Evolutionary conservation across 441 rosid species (phyloP).

Genomic region (Populus tomentosa): DNA sequence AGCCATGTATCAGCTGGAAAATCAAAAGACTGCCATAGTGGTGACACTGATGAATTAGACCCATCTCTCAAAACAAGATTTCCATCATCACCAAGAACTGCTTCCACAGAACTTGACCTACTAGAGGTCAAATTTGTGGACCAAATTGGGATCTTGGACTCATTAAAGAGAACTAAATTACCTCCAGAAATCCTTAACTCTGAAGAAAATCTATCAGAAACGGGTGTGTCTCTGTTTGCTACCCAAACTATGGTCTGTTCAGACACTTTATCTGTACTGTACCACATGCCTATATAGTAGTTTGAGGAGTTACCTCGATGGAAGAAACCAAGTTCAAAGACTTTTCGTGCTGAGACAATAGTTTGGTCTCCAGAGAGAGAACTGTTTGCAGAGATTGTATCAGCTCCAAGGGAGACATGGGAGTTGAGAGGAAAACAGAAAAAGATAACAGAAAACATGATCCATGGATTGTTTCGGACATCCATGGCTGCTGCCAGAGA

Average conservation of each 20-base stretch:
- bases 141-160: conserved; percentile 33
- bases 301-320: conserved; percentile 38
- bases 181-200: conserved; percentile 31
- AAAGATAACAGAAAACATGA: conserved; percentile 11
- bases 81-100: conserved; percentile 51
- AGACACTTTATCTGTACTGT: conserved; percentile 28
- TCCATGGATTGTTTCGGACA: conserved; percentile 10
- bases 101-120: conserved; percentile 28
- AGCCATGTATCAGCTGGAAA: conserved; percentile 62
- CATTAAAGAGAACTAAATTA: conserved; percentile 40
- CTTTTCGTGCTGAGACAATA: too few species aligned
- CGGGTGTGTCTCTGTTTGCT: conserved; percentile 37
- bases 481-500: conserved; percentile 15
- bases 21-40: conserved; percentile 60
- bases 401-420: conserved; percentile 22
- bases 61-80: conserved; percentile 50
- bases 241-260: conserved; percentile 39
- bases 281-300: conserved; percentile 68
- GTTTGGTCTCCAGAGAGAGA: too few species aligned
- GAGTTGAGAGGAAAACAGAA: conserved; percentile 14
- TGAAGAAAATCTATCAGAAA: conserved; percentile 23
- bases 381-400: conserved; percentile 18
- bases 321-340: conserved; percentile 32
- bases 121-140: conserved; percentile 46
- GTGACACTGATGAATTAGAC: conserved; percentile 16